A percentile compares a stretch with the other conserved stretches of the same genome.
These are phyloP conservation scores for Trametes villosa DNA, from an alignment of 768 basidiomycete species.

Conservation along the genomic window DNA sequence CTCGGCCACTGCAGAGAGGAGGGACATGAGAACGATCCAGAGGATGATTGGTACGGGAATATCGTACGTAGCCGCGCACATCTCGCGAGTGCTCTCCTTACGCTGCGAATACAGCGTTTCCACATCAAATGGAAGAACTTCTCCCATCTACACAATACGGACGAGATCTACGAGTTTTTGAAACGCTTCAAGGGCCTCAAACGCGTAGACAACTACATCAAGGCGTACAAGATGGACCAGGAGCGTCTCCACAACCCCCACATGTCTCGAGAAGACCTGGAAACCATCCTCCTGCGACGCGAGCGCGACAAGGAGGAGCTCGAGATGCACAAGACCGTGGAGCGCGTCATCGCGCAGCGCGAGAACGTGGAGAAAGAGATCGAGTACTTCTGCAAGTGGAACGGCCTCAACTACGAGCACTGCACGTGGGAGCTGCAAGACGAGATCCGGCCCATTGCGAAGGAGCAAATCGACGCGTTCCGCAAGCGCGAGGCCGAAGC, in stretches of 20 bases:
- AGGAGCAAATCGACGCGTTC: constrained; percentile 79
- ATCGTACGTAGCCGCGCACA: constrained; percentile 52
- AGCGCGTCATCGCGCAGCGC: constrained; percentile 84
- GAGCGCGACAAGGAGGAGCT: constrained; percentile 91
- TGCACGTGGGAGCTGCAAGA: constrained; percentile 93
- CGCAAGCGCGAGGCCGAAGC: constrained; percentile 74
- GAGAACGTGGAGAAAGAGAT: constrained; percentile 59
- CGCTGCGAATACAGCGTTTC: constrained; percentile 66
- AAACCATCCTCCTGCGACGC: constrained; percentile 86
- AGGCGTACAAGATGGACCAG: constrained; percentile 79
- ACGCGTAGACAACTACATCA: constrained; percentile 99
- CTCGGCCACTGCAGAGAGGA: constrained; percentile 88
- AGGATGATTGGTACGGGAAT: constrained; percentile 88
- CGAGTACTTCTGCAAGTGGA: constrained; percentile 99
- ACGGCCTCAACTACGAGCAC: constrained; percentile 88
- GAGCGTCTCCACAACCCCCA: constrained; percentile 64
- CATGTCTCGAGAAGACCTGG: constrained; percentile 84
- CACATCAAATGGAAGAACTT: constrained; percentile 99
- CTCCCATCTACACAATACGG: constrained; percentile 99
- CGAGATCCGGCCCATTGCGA: constrained; percentile 79
- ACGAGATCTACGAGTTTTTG: constrained; percentile 95
- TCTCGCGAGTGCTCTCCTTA: background rate
- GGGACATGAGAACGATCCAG: constrained; percentile 70
- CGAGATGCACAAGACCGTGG: constrained; percentile 89
- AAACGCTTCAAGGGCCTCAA: constrained; percentile 96